Conservation (phyloP, 2,329 filamentous ascomycete species). For the Monosporascus sp. region DNA sequence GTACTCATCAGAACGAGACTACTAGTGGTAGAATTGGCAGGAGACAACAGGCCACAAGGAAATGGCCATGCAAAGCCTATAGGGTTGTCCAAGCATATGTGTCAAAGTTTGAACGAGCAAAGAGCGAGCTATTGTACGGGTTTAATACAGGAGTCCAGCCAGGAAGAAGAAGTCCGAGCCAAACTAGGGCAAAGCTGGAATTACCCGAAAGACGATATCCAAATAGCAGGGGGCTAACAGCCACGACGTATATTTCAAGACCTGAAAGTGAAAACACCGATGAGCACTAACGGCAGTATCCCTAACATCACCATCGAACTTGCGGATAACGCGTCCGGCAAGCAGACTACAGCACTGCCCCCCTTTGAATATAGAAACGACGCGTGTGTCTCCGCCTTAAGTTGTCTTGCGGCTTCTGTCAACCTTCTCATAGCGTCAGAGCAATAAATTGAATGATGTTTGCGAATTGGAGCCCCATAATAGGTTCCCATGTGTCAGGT, state of each 20-base stretch:
- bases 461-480: slow-evolving; percentile 7
- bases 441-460: slow-evolving; percentile 3
- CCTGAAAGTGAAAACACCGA: neutral
- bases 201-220: no score
- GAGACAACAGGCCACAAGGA: neutral
- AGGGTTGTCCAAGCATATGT: slow-evolving; percentile 2
- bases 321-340: neutral
- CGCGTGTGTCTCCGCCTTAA: no score
- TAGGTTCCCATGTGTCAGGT: slow-evolving; percentile 1
- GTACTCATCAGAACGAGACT: slow-evolving; percentile 1
- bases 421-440: neutral
- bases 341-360: neutral
- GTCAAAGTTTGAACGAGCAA: neutral
- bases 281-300: neutral
- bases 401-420: no score
- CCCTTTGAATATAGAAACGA: no score
- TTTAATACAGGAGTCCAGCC: neutral
- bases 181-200: no score
- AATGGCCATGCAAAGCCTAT: slow-evolving; percentile 4
- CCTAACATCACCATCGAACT: neutral
- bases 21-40: slow-evolving; percentile 1
- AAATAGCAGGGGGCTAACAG: no score
- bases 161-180: no score
- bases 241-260: neutral
- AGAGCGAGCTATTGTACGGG: neutral